Base-by-base conservation (phyloP, 1,139 yeast genomes). In the Debaryomyces udenii region DNA sequence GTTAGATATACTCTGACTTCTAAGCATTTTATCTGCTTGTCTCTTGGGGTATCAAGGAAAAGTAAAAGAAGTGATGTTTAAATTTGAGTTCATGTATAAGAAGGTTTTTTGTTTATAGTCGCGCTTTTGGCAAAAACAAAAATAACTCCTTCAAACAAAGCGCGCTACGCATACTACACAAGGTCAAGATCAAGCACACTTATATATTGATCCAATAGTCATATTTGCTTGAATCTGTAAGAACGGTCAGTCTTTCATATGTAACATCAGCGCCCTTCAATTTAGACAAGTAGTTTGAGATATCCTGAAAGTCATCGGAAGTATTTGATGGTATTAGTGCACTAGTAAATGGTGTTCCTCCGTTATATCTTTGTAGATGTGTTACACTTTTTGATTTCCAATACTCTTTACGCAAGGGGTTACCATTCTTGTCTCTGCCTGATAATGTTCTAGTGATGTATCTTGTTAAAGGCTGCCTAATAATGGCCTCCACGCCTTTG, bases 381-480 rank as follows among this genome's bases (percentile, higher is more conserved):
- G 59, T 53, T 14, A 63, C 51, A 46, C 68, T 59, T 51, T 65
- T 52, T 33, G 49, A 42, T 20, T 55, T 51, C 50, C 53, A 50
- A 37, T 68, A 61, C 35, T 62, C 66, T 42, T 68, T 67, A 5
- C 49, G 50, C 27, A 73, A 59, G 16, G 49, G 57, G 36, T 71
- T 68, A 0, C 77, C 76, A 24, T 59, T 56, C 30, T 51, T 51
- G 44, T 73, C 77, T n/a, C 63, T 44, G 1, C 76, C 76, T 10
- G 66, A 59, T 15, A 70, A 59, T 1, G 66, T 52, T 42, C 63
- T 67, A 9, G 61, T 50, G 15, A 66, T 57, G 46, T 67, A 73
- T 26, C 54, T 49, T 9, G 61, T 57, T 13, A 74, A 57, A 1
- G 77, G 78, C 40, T 64, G 66, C 13, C 79, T 50, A 3, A 70